Conservation (phyloP, 495 filamentous ascomycete species). For the Beverwykella pulmonaria region DNA sequence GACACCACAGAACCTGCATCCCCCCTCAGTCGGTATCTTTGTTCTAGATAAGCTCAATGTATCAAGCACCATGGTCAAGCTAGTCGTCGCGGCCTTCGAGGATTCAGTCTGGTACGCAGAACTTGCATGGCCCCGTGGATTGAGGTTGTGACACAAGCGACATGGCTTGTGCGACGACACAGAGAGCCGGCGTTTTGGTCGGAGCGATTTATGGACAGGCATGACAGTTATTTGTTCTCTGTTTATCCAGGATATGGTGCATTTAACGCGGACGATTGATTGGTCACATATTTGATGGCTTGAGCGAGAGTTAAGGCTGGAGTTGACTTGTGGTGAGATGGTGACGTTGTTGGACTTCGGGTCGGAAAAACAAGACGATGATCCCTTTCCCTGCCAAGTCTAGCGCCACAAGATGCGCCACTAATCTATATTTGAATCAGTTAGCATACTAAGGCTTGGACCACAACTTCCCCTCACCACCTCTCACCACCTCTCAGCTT, state of each 20-base stretch:
- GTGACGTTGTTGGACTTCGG: background rate
- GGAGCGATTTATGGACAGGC: constrained; percentile 18
- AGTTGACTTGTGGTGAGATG: background rate
- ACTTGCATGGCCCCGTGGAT: constrained; percentile 27
- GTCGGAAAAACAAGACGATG: background rate
- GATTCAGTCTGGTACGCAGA: constrained; percentile 20
- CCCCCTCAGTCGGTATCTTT: constrained; percentile 6
- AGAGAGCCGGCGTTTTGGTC: constrained; percentile 2
- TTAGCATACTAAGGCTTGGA: background rate
- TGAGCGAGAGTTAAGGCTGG: background rate
- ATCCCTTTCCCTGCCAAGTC: background rate
- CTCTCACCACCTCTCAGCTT: background rate
- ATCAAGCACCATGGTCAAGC: constrained; percentile 31
- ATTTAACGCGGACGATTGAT: background rate
- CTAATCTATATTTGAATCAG: background rate
- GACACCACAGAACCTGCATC: constrained; percentile 30
- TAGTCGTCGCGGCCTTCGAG: background rate
- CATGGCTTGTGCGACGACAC: constrained; percentile 9
- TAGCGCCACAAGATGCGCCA: background rate
- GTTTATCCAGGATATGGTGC: background rate
- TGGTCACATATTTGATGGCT: constrained; percentile 1
- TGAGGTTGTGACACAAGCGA: constrained; percentile 24
- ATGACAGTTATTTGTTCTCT: background rate
- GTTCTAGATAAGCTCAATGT: constrained; percentile 12
- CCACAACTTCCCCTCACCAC: constrained; percentile 3